A percentile compares a stretch with the other conserved stretches of the same genome.
Conservation (phyloP, 2,329 filamentous ascomycete species). For the Colletotrichum scovillei region DNA sequence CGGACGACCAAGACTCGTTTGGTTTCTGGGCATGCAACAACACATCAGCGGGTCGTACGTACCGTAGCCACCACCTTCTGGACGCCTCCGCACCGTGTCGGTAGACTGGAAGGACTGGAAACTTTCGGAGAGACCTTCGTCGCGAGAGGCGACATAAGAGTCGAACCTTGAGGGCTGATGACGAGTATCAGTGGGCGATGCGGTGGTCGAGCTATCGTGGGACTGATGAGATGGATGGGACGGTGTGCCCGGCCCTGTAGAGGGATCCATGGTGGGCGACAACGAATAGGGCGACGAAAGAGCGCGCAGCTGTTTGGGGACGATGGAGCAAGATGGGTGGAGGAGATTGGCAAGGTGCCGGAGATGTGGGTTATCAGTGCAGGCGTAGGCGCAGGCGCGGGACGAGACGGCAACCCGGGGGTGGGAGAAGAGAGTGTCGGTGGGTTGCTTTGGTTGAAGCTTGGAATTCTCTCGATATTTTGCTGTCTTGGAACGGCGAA, state of each 20-base stretch:
- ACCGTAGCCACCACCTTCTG: slow-evolving; percentile 68
- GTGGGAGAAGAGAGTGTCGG: neutral
- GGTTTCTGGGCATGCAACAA: slow-evolving; percentile 30
- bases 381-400: neutral
- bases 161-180: slow-evolving; percentile 50
- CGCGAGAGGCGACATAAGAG: slow-evolving; percentile 47
- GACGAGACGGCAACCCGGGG: slow-evolving; percentile 9
- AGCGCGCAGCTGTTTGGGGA: slow-evolving; percentile 16
- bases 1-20: slow-evolving; percentile 27
- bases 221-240: slow-evolving; percentile 48
- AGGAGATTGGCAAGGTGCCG: slow-evolving; percentile 23
- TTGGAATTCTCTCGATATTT: neutral
- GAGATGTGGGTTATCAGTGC: slow-evolving; percentile 33
- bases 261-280: slow-evolving; percentile 56
- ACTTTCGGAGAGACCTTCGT: slow-evolving; percentile 63
- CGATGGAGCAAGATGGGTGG: slow-evolving; percentile 24
- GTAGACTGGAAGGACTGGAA: slow-evolving; percentile 69
- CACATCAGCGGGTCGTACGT: slow-evolving; percentile 41
- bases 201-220: slow-evolving; percentile 49
- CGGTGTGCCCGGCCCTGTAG: slow-evolving; percentile 46
- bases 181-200: slow-evolving; percentile 64
- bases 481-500: neutral
- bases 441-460: slow-evolving; percentile 6
- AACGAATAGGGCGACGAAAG: slow-evolving; percentile 22
- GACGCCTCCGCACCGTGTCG: slow-evolving; percentile 69